Evolutionary conservation across 2,329 filamentous ascomycete genomes (phyloP).

Genomic region (Bertia moriformis): DNA sequence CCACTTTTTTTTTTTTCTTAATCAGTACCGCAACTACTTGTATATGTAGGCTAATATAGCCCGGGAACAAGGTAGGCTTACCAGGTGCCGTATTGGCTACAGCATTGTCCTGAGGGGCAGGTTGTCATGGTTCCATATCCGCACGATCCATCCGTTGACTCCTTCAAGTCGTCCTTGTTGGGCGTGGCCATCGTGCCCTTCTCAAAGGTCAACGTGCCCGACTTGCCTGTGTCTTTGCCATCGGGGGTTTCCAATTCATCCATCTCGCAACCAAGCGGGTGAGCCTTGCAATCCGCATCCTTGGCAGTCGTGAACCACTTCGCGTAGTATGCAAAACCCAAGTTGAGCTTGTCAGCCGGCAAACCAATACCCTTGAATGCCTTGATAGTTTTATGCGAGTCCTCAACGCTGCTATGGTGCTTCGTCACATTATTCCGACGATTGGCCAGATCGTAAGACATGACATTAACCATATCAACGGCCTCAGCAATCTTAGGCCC

Average conservation of each 20-base stretch:
- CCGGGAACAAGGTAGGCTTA: conserved; percentile 6
- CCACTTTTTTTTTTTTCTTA: conserved; percentile 13
- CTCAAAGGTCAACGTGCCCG: conserved; percentile 42
- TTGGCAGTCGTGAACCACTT: conserved; percentile 44
- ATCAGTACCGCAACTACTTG: no score
- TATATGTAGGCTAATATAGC: no score
- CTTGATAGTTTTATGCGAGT: conserved; percentile 36
- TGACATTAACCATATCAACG: conserved; percentile 55
- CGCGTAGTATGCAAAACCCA: conserved; percentile 54
- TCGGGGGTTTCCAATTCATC: conserved; percentile 39
- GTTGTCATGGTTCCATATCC: conserved; percentile 12
- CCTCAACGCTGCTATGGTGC: conserved; percentile 50
- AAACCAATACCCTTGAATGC: conserved; percentile 43
- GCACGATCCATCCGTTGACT: conserved; percentile 14
- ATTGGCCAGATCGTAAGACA: conserved; percentile 61
- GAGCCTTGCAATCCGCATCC: conserved; percentile 19
- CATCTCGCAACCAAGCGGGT: conserved; percentile 37
- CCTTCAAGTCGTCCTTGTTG: conserved; percentile 10
- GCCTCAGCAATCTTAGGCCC: conserved; percentile 40
- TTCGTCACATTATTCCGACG: conserved; percentile 47
- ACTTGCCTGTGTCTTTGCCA: conserved; percentile 40
- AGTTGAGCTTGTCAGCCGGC: conserved; percentile 34
- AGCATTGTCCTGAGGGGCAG: conserved; percentile 15
- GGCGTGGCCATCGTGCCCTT: conserved; percentile 10
- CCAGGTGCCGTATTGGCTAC: conserved; percentile 19